Conservation (phyloP, 2,329 filamentous ascomycete genomes). For the Pyrenophora graminea region DNA sequence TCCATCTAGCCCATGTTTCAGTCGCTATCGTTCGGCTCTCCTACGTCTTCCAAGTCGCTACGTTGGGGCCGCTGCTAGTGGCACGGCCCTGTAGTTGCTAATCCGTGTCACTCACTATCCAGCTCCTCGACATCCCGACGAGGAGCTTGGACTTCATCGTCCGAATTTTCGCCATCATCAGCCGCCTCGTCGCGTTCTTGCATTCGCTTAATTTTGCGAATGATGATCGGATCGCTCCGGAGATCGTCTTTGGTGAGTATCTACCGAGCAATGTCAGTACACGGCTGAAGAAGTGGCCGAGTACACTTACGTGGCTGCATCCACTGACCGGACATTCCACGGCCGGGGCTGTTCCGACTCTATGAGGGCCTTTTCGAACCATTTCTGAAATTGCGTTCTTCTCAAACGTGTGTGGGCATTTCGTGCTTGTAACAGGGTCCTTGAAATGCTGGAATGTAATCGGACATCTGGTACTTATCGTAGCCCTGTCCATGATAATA, state of each 20-base stretch:
- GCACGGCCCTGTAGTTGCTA: not conserved
- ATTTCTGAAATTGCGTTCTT: constrained; percentile 65
- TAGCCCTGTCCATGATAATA: constrained; percentile 66
- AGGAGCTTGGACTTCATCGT: constrained; percentile 25
- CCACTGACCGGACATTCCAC: constrained; percentile 67
- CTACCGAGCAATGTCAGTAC: constrained; percentile 21
- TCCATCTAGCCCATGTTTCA: constrained; percentile 2
- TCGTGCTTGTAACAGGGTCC: constrained; percentile 67
- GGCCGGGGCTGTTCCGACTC: constrained; percentile 32
- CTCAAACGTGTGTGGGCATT: constrained; percentile 76
- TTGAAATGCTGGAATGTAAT: constrained; percentile 67
- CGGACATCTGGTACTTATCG: constrained; percentile 70
- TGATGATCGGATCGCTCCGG: constrained; percentile 35
- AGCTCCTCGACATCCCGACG: not conserved
- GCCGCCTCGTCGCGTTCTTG: constrained; percentile 31
- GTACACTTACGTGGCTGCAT: constrained; percentile 56
- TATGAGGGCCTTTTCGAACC: constrained; percentile 39
- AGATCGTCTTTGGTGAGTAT: constrained; percentile 39
- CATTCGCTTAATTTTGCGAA: constrained; percentile 46
- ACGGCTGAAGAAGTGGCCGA: not conserved
- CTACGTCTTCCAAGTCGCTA: constrained; percentile 24
- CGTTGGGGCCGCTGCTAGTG: constrained; percentile 6
- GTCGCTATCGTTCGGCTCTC: constrained; percentile 20
- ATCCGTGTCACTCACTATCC: constrained; percentile 2
- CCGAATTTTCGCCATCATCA: constrained; percentile 32